phyloP scores from a whole-genome alignment of 345 rosid species.

The Aegle marmelos region DNA sequence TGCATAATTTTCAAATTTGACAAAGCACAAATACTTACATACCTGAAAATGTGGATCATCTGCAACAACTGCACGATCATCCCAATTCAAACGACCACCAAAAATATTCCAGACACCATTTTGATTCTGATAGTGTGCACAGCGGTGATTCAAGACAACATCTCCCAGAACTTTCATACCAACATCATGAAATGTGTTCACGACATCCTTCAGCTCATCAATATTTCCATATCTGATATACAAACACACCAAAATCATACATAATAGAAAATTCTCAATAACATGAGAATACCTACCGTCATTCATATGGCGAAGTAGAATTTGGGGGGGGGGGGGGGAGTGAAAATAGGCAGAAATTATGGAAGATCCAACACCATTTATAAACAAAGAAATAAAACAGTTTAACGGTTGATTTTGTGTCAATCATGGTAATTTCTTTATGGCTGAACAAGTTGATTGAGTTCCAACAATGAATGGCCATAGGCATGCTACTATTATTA shows the following conservation, averaged over 20 bases:
- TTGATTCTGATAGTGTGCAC: constrained; percentile 81
- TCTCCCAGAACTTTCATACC: constrained; percentile 89
- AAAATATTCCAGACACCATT: constrained; percentile 93
- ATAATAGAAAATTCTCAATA: constrained; percentile 2
- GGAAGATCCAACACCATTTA: neutral
- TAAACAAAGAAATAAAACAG: neutral
- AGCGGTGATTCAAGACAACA: constrained; percentile 92
- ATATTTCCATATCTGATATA: constrained; percentile 73
- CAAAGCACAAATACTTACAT: constrained; percentile 3
- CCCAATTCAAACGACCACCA: constrained; percentile 95
- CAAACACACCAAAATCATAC: constrained; percentile 6
- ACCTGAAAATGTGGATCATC: constrained; percentile 99
- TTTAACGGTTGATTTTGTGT: neutral
- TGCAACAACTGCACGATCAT: constrained; percentile 86
- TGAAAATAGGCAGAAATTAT: neutral
- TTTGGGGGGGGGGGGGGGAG: neutral
- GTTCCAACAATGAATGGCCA: constrained; percentile 5
- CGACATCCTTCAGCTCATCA: constrained; percentile 76
- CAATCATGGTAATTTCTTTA: neutral
- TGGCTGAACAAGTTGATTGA: neutral
- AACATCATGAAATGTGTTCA: constrained; percentile 59
- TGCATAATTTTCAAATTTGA: constrained; percentile 3
- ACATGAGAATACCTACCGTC: neutral
- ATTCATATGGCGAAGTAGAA: neutral
- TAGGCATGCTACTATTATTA: neutral